A percentile compares a stretch with the other conserved stretches of the same genome.
phyloP scores from a whole-genome alignment of 352 stramenopile genomes.

The Phytopythium boreale region DNA sequence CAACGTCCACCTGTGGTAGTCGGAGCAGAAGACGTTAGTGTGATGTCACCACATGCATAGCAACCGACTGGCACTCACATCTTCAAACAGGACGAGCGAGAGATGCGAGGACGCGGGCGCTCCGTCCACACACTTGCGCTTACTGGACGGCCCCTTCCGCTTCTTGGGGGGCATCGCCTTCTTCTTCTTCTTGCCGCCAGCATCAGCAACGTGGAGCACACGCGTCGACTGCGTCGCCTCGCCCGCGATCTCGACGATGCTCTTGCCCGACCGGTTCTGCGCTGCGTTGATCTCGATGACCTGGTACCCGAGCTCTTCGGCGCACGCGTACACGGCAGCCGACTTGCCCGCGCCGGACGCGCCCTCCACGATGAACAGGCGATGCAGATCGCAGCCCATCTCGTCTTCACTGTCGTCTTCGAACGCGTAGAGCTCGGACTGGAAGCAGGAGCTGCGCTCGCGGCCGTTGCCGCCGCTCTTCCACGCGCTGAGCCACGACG shows the following conservation, averaged over 20 bases:
- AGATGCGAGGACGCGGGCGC: slow-evolving; percentile 31
- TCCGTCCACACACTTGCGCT: slow-evolving; percentile 36
- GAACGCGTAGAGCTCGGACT: slow-evolving; percentile 64
- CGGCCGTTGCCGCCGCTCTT: slow-evolving; percentile 52
- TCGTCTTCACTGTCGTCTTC: slow-evolving; percentile 62
- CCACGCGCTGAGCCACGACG: slow-evolving; percentile 73
- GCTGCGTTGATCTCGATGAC: slow-evolving; percentile 86
- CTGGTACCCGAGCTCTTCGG: slow-evolving; percentile 76
- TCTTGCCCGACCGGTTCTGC: slow-evolving; percentile 66
- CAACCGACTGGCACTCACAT: slow-evolving; percentile 25
- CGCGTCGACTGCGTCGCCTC: slow-evolving; percentile 82
- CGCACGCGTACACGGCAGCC: slow-evolving; percentile 74
- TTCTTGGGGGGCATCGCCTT: slow-evolving; percentile 36
- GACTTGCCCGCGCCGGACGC: slow-evolving; percentile 75
- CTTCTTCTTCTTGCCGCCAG: slow-evolving; percentile 41
- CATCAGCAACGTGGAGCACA: slow-evolving; percentile 47
- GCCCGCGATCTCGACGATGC: slow-evolving; percentile 70
- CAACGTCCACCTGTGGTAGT: slow-evolving; percentile 42
- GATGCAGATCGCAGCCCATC: slow-evolving; percentile 46
- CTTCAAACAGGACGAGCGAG: slow-evolving; percentile 84
- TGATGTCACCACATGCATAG: neutral
- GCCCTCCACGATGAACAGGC: slow-evolving; percentile 72
- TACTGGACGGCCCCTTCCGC: slow-evolving; percentile 23
- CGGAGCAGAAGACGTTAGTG: neutral
- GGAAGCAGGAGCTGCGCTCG: slow-evolving; percentile 42